A percentile compares a stretch with the other conserved stretches of the same genome.
phyloP scores from a whole-genome alignment of 345 rosid genomes.

The Firmiana major region DNA sequence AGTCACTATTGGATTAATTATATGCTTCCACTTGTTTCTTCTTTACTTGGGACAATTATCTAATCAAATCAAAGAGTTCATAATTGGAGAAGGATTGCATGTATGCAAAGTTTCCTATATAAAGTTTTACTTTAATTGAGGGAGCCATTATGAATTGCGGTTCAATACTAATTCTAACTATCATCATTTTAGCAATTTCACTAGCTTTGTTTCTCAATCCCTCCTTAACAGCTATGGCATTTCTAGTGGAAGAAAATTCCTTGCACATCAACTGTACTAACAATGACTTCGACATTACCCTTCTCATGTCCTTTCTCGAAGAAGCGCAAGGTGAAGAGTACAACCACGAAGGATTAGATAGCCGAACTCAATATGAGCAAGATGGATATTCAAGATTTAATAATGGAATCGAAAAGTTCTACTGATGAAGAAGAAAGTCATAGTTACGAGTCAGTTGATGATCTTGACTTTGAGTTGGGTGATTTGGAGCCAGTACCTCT shows the following conservation, averaged over 20 bases:
- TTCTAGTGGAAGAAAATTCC: background rate
- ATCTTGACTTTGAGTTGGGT: constrained; percentile 23
- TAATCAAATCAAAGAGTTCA: background rate
- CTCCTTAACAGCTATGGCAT: background rate
- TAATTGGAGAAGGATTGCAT: background rate
- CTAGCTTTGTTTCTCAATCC: background rate
- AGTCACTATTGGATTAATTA: background rate
- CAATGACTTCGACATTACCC: background rate
- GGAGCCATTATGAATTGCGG: background rate
- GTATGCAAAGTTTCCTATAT: background rate
- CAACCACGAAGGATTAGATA: constrained; percentile 39
- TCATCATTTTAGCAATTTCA: background rate
- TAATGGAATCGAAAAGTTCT: background rate
- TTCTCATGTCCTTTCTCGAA: constrained; percentile 1
- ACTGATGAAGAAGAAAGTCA: constrained; percentile 8
- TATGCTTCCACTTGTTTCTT: background rate
- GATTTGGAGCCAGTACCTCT: background rate
- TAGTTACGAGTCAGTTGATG: background rate
- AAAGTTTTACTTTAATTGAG: background rate
- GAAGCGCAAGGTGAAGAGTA: constrained; percentile 18
- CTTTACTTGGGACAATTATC: background rate
- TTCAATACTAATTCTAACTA: background rate
- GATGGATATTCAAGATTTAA: background rate
- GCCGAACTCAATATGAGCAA: constrained; percentile 39
- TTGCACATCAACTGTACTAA: background rate